Conservation (phyloP, 306 rosid genomes). For the Cicer yamashitae region DNA sequence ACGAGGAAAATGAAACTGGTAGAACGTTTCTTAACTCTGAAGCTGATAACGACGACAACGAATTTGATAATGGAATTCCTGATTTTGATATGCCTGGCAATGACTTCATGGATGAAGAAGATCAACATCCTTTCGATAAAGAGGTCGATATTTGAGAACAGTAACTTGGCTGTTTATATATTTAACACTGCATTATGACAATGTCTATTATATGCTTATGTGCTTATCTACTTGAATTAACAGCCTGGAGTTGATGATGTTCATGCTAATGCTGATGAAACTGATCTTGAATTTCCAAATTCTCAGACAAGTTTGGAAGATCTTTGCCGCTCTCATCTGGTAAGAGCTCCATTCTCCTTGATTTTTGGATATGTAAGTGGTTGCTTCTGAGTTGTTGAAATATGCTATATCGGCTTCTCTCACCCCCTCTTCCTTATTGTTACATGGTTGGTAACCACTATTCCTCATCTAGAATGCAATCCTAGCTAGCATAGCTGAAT, state of each 20-base stretch:
- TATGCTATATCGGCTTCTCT: conserved; percentile 9
- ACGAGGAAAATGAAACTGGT: conserved; percentile 57
- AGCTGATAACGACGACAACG: conserved; percentile 61
- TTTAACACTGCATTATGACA: conserved; percentile 26
- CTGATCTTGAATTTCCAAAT: conserved; percentile 55
- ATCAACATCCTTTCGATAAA: conserved; percentile 49
- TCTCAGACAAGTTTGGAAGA: conserved; percentile 80
- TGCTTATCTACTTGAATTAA: conserved; percentile 39
- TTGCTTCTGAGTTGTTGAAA: conserved; percentile 6
- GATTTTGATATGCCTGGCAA: conserved; percentile 61
- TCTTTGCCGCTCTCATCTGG: conserved; percentile 96
- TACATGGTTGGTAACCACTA: conserved; percentile 27
- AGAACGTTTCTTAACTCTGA: conserved; percentile 51
- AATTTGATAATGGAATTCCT: conserved; percentile 52
- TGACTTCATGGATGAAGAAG: conserved; percentile 69
- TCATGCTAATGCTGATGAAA: conserved; percentile 56
- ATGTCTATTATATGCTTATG: conserved; percentile 28
- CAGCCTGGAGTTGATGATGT: conserved; percentile 63
- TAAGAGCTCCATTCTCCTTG: conserved; percentile 48
- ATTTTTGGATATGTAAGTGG: not conserved
- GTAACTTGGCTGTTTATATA: conserved; percentile 29
- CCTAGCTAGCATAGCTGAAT: conserved; percentile 87
- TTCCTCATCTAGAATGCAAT: conserved; percentile 67
- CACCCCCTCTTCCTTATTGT: not conserved
- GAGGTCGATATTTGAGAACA: conserved; percentile 60